Conservation (phyloP, 768 basidiomycete genomes). For the Lactarius psammicola region DNA sequence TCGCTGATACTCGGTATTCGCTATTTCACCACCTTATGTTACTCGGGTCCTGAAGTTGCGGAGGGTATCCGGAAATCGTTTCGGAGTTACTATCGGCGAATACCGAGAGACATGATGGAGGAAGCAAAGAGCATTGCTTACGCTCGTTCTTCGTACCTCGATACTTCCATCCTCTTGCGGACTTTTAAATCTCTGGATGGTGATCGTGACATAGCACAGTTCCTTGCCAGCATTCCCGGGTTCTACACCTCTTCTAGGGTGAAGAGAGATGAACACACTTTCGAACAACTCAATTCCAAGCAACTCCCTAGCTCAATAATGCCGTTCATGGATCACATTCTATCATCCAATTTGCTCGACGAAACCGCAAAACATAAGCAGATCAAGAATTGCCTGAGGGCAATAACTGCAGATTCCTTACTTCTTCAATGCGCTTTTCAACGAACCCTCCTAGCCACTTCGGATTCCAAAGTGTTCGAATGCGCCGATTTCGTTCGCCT, state of each 20-base stretch:
- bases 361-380: not conserved
- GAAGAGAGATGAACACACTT: not conserved
- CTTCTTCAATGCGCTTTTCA: slow-evolving; percentile 5
- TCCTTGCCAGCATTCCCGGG: slow-evolving; percentile 3
- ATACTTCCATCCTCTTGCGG: slow-evolving; percentile 1
- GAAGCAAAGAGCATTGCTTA: slow-evolving; percentile 9
- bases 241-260: slow-evolving; percentile 12
- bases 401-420: not conserved
- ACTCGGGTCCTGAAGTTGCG: not conserved
- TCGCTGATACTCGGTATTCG: not conserved
- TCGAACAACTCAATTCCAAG: not conserved
- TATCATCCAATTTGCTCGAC: not conserved
- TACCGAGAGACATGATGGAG: not conserved
- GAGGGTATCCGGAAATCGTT: not conserved
- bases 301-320: not conserved
- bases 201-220: slow-evolving; percentile 9
- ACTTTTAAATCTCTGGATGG: not conserved
- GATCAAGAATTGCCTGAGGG: slow-evolving; percentile 1
- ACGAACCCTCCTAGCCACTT: not conserved
- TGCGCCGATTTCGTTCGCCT: slow-evolving; percentile 13
- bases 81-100: not conserved
- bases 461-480: not conserved
- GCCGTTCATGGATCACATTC: too few species aligned
- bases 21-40: not conserved
- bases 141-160: not conserved